These are phyloP conservation scores for Carallia pectinifolia DNA, from an alignment of 345 rosid species.

Conservation along the genomic window DNA sequence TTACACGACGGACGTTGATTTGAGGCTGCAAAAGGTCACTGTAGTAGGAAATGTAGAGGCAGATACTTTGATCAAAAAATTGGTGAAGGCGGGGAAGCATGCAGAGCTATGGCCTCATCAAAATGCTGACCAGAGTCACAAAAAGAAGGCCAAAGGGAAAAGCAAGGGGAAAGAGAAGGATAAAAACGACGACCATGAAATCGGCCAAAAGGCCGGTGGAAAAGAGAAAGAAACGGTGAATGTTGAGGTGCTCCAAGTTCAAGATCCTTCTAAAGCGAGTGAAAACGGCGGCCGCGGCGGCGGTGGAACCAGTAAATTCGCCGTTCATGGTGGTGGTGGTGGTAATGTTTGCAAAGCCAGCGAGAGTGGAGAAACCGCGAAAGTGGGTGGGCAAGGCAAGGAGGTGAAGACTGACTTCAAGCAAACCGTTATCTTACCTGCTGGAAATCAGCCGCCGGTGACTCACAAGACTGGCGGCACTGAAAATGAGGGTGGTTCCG, in stretches of 20 bases:
- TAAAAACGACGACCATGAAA: slow-evolving; percentile 39
- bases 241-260: not conserved
- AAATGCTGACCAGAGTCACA: slow-evolving; percentile 42
- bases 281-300: not conserved
- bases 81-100: slow-evolving; percentile 25
- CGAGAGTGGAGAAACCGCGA: slow-evolving; percentile 2
- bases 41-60: slow-evolving; percentile 33
- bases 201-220: slow-evolving; percentile 23
- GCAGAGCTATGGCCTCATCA: slow-evolving; percentile 41
- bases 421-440: slow-evolving; percentile 18
- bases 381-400: slow-evolving; percentile 15
- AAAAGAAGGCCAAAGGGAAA: slow-evolving; percentile 23
- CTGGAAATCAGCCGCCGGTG: slow-evolving; percentile 30
- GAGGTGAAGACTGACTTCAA: slow-evolving; percentile 22
- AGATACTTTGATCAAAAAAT: slow-evolving; percentile 31
- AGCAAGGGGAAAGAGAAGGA: slow-evolving; percentile 17
- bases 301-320: not conserved
- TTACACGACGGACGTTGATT: slow-evolving; percentile 27
- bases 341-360: not conserved
- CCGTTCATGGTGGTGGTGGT: not conserved
- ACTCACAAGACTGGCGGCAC: slow-evolving; percentile 28
- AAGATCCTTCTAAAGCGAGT: slow-evolving; percentile 2
- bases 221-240: slow-evolving; percentile 16
- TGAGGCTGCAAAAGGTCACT: slow-evolving; percentile 36
- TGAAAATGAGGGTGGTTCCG: slow-evolving; percentile 16